Base-by-base conservation (phyloP, 192 early-diverging fungal species). In the Backusella morwellensis region DNA sequence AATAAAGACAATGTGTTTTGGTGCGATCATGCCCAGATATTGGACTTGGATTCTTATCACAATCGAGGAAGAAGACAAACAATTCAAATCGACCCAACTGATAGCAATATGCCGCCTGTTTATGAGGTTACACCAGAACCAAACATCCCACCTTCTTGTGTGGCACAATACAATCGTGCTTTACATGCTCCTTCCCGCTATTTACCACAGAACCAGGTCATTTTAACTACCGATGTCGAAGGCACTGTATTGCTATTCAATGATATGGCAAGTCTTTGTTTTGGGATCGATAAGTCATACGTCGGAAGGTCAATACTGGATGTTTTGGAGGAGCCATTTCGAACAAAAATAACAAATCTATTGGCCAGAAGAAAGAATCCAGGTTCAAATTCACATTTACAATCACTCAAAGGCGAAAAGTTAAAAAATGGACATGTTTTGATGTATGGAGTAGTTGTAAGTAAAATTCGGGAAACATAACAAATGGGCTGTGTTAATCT, bases 201-300 rank as follows among this genome's bases (percentile, higher is more conserved):
- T 41, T 76, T 87, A 2, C 89, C 89, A 12, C 87, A 88, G 74
- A 88, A 85, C 47, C 89, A 92, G 72, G 88, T 88, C 19, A 90
- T 90, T 32, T 80, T 90, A 32, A 91, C 91, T 0, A 90, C 89
- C 0, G 80, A 89, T 77, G 75, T 74, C 17, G 35, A 83, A 35
- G 81, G 86, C 56, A 73, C 84, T 19, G 85, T 92, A 8, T 80
- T 89, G 41, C 79, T 88, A 35, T 85, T 82, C 34, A 92, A 92
- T 75, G 91, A 92, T 68, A 85, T 87, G 32, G 85, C 88, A 4
- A 88, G 84, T 21, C 76, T 87, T 40, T 80, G 86, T 44, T 86
- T 91, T 73, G 85, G 90, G 1, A 84, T 87, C 26, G 76, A 80
- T 66, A 77, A 77, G 29, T 75, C 80, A 0, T 81, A 75, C 36